These are phyloP conservation scores for Salix suchowensis DNA, from an alignment of 345 rosid species.

Conservation along the genomic window DNA sequence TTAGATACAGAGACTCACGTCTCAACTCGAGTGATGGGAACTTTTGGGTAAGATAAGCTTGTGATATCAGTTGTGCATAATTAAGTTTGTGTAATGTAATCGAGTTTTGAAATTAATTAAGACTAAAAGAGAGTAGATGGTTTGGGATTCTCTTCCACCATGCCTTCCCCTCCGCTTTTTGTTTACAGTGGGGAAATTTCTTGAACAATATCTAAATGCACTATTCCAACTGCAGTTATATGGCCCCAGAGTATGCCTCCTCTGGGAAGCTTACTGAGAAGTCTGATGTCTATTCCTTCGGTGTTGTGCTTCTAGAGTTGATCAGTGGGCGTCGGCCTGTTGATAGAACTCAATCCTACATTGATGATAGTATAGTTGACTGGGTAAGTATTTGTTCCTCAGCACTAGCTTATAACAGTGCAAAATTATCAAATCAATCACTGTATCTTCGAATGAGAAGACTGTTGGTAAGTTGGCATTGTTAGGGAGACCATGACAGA, in stretches of 20 bases:
- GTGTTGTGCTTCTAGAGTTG: constrained; percentile 32
- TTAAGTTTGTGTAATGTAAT: neutral
- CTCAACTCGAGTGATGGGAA: constrained; percentile 32
- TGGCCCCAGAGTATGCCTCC: constrained; percentile 36
- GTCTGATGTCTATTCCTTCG: constrained; percentile 33
- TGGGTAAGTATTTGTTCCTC: constrained; percentile 20
- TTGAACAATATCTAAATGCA: neutral
- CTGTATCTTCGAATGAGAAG: neutral
- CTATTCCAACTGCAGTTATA: constrained; percentile 17
- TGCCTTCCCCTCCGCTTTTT: neutral
- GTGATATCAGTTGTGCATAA: neutral
- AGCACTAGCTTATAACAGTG: neutral
- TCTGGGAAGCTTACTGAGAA: constrained; percentile 27
- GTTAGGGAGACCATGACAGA: neutral
- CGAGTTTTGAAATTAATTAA: neutral
- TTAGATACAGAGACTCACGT: constrained; percentile 27
- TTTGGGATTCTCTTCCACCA: neutral
- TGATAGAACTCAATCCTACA: constrained; percentile 16
- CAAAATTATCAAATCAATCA: neutral
- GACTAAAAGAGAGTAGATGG: neutral
- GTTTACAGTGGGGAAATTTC: neutral
- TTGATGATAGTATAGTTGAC: constrained; percentile 25
- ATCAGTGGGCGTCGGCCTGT: constrained; percentile 24
- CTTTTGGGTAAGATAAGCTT: constrained; percentile 18
- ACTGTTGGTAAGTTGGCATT: neutral